These are phyloP conservation scores for Schizothecium vesticola DNA, from an alignment of 495 filamentous ascomycete species.

Conservation along the genomic window DNA sequence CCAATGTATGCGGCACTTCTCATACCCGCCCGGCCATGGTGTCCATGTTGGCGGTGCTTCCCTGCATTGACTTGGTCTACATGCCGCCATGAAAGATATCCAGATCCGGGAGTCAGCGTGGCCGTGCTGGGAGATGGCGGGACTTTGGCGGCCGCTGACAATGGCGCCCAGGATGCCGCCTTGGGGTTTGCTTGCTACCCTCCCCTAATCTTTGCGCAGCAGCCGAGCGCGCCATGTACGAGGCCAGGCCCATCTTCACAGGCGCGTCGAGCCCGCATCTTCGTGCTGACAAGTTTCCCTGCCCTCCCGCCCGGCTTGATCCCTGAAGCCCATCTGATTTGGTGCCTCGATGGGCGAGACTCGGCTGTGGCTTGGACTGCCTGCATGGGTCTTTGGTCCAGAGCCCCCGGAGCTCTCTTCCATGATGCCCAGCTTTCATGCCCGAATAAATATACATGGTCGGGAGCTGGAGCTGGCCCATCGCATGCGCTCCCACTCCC, in stretches of 20 bases:
- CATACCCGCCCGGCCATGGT: neutral
- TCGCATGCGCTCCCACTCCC: neutral
- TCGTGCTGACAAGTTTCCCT: neutral
- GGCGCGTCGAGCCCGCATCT: neutral
- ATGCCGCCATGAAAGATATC: neutral
- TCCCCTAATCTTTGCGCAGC: neutral
- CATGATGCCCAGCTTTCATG: neutral
- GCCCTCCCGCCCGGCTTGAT: neutral
- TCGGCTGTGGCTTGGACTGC: neutral
- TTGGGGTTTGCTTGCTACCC: neutral
- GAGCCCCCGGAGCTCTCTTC: neutral
- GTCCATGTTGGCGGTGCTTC: too few species aligned
- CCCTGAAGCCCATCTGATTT: neutral
- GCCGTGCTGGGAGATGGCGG: neutral
- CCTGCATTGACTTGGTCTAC: neutral
- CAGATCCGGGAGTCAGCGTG: neutral
- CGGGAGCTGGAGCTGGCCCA: neutral
- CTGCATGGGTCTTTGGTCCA: neutral
- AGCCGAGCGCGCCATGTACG: neutral
- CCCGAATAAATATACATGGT: conserved; percentile 2
- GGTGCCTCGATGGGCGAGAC: neutral
- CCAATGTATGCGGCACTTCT: neutral
- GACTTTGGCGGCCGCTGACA: neutral
- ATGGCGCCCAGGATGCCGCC: neutral
- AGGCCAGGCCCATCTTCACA: neutral